Percentiles rank a stretch among this genome's conserved stretches.
These are phyloP conservation scores for Starmerella floricola DNA, from an alignment of 805 yeast genomes.

Conservation along the genomic window DNA sequence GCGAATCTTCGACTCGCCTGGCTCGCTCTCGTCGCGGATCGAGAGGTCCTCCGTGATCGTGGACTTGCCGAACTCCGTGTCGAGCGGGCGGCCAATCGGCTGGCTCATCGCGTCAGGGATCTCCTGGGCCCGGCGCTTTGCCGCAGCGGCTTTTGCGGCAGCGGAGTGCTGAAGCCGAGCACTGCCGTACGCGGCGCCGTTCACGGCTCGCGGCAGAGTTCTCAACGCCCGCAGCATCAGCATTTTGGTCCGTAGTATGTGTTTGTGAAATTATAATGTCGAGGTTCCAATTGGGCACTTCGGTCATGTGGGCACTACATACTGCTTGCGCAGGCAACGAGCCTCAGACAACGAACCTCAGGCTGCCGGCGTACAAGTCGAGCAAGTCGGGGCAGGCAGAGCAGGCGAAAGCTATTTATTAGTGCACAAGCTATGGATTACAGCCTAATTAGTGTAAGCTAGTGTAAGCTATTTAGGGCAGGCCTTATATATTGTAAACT, in stretches of 20 bases:
- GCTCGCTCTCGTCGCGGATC: conserved; percentile 18
- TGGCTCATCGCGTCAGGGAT: conserved; percentile 17
- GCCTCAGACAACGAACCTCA: no score
- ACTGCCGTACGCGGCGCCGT: conserved; percentile 1
- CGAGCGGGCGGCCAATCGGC: conserved; percentile 28
- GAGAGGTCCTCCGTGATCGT: conserved; percentile 27
- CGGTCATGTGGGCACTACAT: background rate
- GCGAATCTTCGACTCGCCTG: conserved; percentile 43
- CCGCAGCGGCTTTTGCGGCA: conserved; percentile 7
- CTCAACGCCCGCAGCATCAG: conserved; percentile 12
- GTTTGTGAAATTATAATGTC: conserved; percentile 2
- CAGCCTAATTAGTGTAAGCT: no score
- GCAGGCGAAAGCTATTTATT: no score
- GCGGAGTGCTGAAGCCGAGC: conserved; percentile 7
- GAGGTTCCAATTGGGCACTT: conserved; percentile 5
- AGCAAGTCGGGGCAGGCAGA: no score
- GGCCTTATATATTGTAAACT: no score
- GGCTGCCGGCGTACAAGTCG: no score
- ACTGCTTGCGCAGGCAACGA: no score
- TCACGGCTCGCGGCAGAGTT: conserved; percentile 8
- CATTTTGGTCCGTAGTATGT: background rate
- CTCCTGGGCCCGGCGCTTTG: conserved; percentile 15
- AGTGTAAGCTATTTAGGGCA: no score
- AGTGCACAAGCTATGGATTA: no score
- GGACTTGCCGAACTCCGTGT: conserved; percentile 26